Evolutionary conservation across 2,329 filamentous ascomycete species (phyloP), one percentile per base, ranked within the genome.

Genomic region (Pleoardoris graminearum): DNA sequence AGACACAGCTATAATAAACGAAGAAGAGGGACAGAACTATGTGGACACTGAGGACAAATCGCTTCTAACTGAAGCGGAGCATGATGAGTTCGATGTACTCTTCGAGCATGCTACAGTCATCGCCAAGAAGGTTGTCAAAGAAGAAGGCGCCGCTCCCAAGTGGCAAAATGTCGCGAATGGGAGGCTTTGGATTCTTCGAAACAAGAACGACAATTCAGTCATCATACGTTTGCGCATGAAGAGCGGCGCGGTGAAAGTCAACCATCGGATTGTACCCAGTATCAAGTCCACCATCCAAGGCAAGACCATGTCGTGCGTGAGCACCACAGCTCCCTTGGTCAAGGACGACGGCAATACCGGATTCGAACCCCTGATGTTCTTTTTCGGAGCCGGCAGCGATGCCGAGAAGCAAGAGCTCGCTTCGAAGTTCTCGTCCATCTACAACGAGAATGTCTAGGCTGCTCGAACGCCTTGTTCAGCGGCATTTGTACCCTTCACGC

Each of bases 121-220:
- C 32, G 64, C 63, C 37, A 69, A 70, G 53, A 58, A 68, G 43
- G 56, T 63, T 35, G 57, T 66, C 21, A 60, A 63, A 23, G 58
- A 67, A 32, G 58, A 58, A 14, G 53, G 60, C 25, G 61, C 56
- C 16, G 51, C 55, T 33, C 52, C 54, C 1, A 25, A 29, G 23
- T 75, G 70, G 70, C 60, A 65, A 22, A 69, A 59, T 42, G 51
- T 67, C 27, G 67, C 65, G 2, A 66, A 63, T 23, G 72, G 70
- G 11, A 66, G 67, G 3, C 53, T 75, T 3, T 71, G 67, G 59
- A 68, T 75, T 23, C 62, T 75, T 37, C 70, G 69, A 55, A 65
- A 71, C 54, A 74, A 73, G 49, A 56, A 63, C 37, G 67, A 60
- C 19, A 66, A 63, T 35, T 69, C 66, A 35, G 65, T 64, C 43